Conservation (phyloP, 192 early-diverging fungal species). For the Linnemannia hyalina region DNA sequence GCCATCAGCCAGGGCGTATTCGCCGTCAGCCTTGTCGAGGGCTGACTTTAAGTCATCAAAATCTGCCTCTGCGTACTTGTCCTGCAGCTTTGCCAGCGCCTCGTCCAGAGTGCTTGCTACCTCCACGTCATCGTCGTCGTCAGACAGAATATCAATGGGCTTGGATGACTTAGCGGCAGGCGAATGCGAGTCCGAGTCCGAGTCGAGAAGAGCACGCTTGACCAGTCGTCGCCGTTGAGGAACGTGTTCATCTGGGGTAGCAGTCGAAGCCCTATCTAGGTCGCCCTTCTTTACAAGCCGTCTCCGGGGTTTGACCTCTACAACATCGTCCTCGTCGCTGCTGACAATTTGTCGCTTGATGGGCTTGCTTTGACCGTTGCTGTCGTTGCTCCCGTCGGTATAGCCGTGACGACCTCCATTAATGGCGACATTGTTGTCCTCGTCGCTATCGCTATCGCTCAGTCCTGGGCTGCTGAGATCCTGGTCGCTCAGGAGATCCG, state of each 20-base stretch:
- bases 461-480: slow-evolving; percentile 30
- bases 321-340: slow-evolving; percentile 22
- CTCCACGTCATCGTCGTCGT: slow-evolving; percentile 27
- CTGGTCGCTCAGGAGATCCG: slow-evolving; percentile 25
- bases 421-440: slow-evolving; percentile 29
- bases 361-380: background rate
- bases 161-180: background rate
- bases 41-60: slow-evolving; percentile 30
- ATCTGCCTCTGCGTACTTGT: slow-evolving; percentile 21
- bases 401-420: background rate
- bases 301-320: slow-evolving; percentile 22
- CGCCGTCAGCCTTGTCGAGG: slow-evolving; percentile 11
- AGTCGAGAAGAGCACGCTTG: slow-evolving; percentile 9
- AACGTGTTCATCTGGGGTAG: slow-evolving; percentile 1
- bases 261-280: background rate
- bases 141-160: slow-evolving; percentile 23
- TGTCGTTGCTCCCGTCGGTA: background rate
- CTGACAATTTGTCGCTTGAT: slow-evolving; percentile 25
- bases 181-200: slow-evolving; percentile 34
- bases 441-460: slow-evolving; percentile 21
- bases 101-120: slow-evolving; percentile 9
- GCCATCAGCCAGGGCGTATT: slow-evolving; percentile 29
- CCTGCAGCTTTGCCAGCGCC: slow-evolving; percentile 29
- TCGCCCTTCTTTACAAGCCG: slow-evolving; percentile 25
- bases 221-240: slow-evolving; percentile 39